Conservation (phyloP, 768 basidiomycete species). For the Omphalotus guepiniiformis region DNA sequence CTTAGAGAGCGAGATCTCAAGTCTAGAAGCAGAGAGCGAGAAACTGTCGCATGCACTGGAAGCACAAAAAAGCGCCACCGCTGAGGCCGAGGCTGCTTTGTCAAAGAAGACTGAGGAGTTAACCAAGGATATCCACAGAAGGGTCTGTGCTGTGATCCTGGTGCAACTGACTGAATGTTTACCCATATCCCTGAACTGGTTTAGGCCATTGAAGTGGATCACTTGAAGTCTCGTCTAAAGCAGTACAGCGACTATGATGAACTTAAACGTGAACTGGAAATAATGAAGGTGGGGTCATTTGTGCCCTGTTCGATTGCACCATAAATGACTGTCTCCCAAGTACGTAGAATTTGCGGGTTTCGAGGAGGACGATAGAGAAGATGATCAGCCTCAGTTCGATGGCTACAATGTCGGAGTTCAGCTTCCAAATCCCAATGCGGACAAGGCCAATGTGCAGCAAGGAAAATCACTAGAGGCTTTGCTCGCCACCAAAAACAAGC, state of each 20-base stretch:
- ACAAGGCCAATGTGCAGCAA: slow-evolving; percentile 70
- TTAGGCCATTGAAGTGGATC: slow-evolving; percentile 64
- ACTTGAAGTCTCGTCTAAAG: slow-evolving; percentile 63
- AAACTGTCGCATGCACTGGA: slow-evolving; percentile 65
- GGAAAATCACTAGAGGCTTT: slow-evolving; percentile 87
- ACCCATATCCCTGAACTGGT: background rate
- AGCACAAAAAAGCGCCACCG: slow-evolving; percentile 46
- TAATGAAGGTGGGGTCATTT: slow-evolving; percentile 77
- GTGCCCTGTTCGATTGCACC: background rate
- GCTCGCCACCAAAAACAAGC: slow-evolving; percentile 90
- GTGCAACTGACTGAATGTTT: too few species aligned
- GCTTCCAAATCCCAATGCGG: slow-evolving; percentile 87
- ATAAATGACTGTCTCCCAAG: slow-evolving; percentile 36
- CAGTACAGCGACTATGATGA: slow-evolving; percentile 90
- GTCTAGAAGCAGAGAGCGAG: slow-evolving; percentile 74
- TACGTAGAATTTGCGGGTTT: slow-evolving; percentile 94
- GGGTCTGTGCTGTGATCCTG: slow-evolving; percentile 31
- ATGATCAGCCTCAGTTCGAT: slow-evolving; percentile 41
- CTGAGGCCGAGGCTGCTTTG: slow-evolving; percentile 41
- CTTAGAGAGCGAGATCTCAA: slow-evolving; percentile 57
- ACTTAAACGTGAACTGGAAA: slow-evolving; percentile 95
- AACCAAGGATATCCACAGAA: slow-evolving; percentile 53
- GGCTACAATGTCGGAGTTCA: slow-evolving; percentile 50
- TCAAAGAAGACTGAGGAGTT: slow-evolving; percentile 58
- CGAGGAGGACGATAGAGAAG: slow-evolving; percentile 63